Evolutionary conservation across 1,284 basidiomycete genomes (phyloP).

Genomic region (Rhodotorula sp.): DNA sequence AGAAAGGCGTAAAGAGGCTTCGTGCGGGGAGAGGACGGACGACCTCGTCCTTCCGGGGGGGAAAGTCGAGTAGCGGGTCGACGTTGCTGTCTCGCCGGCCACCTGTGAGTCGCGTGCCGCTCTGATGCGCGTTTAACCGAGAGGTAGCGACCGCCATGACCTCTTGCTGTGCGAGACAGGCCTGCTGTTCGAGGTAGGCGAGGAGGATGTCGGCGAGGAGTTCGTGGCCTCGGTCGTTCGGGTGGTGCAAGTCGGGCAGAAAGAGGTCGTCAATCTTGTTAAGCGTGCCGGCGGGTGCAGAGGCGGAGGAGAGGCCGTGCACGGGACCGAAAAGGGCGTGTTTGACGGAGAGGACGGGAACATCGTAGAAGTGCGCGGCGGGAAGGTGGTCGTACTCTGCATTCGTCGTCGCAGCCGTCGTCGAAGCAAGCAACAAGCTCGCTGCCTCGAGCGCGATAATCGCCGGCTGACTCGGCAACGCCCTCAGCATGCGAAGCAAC

Average conservation of each 20-base stretch:
- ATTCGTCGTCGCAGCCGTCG: slow-evolving; percentile 7
- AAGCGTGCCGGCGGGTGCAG: neutral
- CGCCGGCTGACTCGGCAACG: slow-evolving; percentile 35
- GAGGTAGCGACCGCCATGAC: neutral
- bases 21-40: slow-evolving; percentile 13
- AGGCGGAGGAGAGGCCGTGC: neutral
- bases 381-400: slow-evolving; percentile 39
- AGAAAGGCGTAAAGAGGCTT: slow-evolving; percentile 27
- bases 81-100: neutral
- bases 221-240: slow-evolving; percentile 72
- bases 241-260: slow-evolving; percentile 75
- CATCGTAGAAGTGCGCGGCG: slow-evolving; percentile 38
- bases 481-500: slow-evolving; percentile 21
- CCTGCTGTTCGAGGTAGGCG: slow-evolving; percentile 79
- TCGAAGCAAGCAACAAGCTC: slow-evolving; percentile 29
- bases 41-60: slow-evolving; percentile 4
- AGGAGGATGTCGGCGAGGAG: slow-evolving; percentile 78
- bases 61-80: slow-evolving; percentile 24
- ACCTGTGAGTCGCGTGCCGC: neutral
- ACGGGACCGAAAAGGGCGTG: slow-evolving; percentile 30
- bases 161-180: slow-evolving; percentile 58
- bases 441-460: slow-evolving; percentile 38
- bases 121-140: neutral
- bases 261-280: slow-evolving; percentile 50
- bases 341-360: slow-evolving; percentile 38